Conservation (phyloP, 345 rosid species). For the Populus alba region DNA sequence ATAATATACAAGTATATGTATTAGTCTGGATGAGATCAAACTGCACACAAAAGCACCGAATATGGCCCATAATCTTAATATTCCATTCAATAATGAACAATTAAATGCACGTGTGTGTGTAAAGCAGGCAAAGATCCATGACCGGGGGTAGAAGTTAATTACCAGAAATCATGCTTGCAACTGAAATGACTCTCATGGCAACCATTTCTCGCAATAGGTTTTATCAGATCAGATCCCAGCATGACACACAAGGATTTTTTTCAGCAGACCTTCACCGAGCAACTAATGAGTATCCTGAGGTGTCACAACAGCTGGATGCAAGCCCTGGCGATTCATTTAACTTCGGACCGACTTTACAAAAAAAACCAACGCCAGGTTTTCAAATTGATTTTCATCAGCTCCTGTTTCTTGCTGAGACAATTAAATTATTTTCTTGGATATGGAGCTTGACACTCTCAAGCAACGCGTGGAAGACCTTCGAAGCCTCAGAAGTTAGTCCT, state of each 20-base stretch:
- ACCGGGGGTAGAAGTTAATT: background rate
- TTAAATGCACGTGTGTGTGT: background rate
- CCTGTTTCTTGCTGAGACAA: constrained; percentile 23
- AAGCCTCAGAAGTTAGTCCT: constrained; percentile 46
- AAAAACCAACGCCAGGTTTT: background rate
- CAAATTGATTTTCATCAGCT: background rate
- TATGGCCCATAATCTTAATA: background rate
- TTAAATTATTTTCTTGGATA: constrained; percentile 11
- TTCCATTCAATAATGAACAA: background rate
- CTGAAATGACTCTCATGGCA: background rate
- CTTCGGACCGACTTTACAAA: too few relatives aligned
- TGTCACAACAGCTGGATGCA: background rate
- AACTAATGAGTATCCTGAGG: background rate
- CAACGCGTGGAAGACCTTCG: constrained; percentile 43
- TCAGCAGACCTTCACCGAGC: background rate
- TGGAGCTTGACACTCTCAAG: constrained; percentile 28
- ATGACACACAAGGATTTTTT: background rate
- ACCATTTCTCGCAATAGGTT: too few relatives aligned
- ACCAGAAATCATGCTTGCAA: background rate
- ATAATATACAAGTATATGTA: background rate
- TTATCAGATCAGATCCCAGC: background rate
- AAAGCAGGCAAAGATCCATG: too few relatives aligned
- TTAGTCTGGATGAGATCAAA: background rate
- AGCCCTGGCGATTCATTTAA: too few relatives aligned
- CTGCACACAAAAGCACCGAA: background rate